These are phyloP conservation scores for Aspergillus sparsus DNA, from an alignment of 495 filamentous ascomycete genomes.

Conservation along the genomic window DNA sequence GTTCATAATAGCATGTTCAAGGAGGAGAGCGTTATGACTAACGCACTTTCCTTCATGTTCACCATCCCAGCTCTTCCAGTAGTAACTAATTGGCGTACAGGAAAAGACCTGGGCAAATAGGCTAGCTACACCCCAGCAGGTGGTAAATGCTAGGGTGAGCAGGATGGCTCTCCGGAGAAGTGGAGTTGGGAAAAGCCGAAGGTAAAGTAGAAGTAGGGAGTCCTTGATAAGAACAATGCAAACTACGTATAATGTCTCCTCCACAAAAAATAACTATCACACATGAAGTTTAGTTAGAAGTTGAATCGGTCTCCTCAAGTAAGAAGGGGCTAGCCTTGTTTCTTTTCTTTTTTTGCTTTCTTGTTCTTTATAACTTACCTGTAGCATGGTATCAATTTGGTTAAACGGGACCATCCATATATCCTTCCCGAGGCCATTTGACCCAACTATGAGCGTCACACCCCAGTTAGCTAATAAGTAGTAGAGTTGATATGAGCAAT, in stretches of 20 bases:
- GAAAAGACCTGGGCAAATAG: constrained; percentile 35
- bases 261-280: constrained; percentile 22
- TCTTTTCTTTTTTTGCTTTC: too few species aligned
- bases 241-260: constrained; percentile 23
- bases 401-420: constrained; percentile 24
- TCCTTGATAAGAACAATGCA: constrained; percentile 23
- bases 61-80: constrained; percentile 40
- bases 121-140: constrained; percentile 32
- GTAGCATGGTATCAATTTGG: constrained; percentile 18
- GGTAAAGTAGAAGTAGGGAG: constrained; percentile 32
- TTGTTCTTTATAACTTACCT: constrained; percentile 10
- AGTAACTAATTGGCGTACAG: constrained; percentile 40
- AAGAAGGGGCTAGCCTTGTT: background rate
- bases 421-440: constrained; percentile 24
- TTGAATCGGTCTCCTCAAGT: background rate
- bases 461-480: background rate
- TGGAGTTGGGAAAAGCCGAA: constrained; percentile 37
- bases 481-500: background rate
- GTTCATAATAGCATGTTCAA: constrained; percentile 36
- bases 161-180: constrained; percentile 24
- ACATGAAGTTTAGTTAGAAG: background rate
- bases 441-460: constrained; percentile 13
- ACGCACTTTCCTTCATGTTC: constrained; percentile 35
- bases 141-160: constrained; percentile 29
- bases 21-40: constrained; percentile 31